A percentile compares a stretch with the other conserved stretches of the same genome.
Conservation (phyloP, 495 filamentous ascomycete species). For the Penicillium macrosclerotiorum region DNA sequence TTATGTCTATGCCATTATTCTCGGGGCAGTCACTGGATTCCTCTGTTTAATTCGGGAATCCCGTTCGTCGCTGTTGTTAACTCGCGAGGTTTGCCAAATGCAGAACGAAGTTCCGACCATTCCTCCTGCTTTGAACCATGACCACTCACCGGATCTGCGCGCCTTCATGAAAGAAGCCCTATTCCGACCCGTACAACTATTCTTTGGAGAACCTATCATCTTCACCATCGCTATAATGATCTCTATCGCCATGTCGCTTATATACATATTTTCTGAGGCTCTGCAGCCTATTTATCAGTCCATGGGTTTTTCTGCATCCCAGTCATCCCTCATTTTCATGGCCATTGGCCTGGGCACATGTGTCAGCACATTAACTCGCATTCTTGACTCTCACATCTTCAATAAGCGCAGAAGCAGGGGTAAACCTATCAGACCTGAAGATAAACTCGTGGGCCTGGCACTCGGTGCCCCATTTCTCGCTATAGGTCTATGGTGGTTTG, state of each 20-base stretch:
- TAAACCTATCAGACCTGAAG: conserved; percentile 39
- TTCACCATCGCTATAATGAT: conserved; percentile 44
- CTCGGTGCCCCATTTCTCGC: conserved; percentile 47
- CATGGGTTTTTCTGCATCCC: conserved; percentile 35
- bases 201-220: conserved; percentile 51
- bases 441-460: conserved; percentile 48
- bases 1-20: conserved; percentile 39
- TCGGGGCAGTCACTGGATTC: conserved; percentile 32
- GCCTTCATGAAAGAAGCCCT: conserved; percentile 42
- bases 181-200: conserved; percentile 41
- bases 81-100: conserved; percentile 30
- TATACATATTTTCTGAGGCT: conserved; percentile 55
- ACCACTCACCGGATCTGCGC: conserved; percentile 35
- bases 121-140: conserved; percentile 38
- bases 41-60: conserved; percentile 41
- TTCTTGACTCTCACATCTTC: conserved; percentile 39
- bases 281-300: conserved; percentile 42
- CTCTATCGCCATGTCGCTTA: conserved; percentile 46
- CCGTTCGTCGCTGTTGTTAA: conserved; percentile 41
- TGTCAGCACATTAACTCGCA: conserved; percentile 39
- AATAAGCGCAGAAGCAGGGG: conserved; percentile 22
- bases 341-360: conserved; percentile 43
- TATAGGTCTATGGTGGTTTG: conserved; percentile 50
- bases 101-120: conserved; percentile 20
- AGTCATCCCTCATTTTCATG: conserved; percentile 45